phyloP scores from a whole-genome alignment of 2,329 filamentous ascomycete genomes.

The Aspergillus phoenicis region DNA sequence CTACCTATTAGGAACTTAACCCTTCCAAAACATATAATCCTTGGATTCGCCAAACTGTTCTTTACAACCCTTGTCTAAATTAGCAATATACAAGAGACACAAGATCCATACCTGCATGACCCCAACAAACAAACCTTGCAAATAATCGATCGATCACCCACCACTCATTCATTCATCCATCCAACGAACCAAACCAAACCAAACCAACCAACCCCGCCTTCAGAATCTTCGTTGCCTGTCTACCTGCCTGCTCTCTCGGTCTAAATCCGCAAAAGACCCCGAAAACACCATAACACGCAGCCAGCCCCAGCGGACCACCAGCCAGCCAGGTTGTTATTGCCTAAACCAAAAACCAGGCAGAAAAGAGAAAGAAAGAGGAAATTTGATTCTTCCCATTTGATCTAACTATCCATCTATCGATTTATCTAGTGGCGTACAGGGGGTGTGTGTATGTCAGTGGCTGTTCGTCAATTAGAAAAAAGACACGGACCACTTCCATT shows the following conservation, averaged over 20 bases:
- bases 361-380: background rate
- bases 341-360: background rate
- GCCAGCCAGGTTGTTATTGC: background rate
- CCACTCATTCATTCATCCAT: background rate
- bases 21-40: background rate
- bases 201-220: conserved; percentile 1
- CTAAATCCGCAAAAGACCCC: background rate
- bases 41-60: background rate
- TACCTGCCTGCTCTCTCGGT: background rate
- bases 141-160: background rate
- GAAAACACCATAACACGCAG: background rate
- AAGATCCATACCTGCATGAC: background rate
- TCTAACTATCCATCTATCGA: background rate
- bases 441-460: no score
- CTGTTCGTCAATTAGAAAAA: background rate
- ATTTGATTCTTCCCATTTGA: background rate
- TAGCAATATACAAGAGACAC: background rate
- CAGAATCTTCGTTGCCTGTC: background rate
- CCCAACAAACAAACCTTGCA: background rate
- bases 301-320: background rate
- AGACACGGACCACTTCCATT: background rate
- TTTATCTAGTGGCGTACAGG: conserved; percentile 1
- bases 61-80: background rate
- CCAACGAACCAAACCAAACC: background rate
- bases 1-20: background rate